Base-by-base conservation (phyloP, 495 filamentous ascomycete genomes). In the Penicillium lividum region DNA sequence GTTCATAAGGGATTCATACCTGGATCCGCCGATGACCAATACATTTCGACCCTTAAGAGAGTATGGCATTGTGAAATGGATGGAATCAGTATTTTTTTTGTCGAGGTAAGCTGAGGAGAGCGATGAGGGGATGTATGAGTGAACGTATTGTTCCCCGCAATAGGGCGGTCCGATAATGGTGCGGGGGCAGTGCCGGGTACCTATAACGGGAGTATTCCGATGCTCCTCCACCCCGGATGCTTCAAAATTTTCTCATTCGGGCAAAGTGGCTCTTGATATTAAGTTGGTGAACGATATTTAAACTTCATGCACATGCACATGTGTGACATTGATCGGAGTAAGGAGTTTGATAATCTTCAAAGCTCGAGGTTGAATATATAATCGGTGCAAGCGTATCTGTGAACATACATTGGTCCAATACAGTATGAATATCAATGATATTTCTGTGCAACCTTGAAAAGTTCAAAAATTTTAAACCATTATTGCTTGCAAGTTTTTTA, bases 1-100 rank as follows among this genome's bases (percentile, higher is more conserved):
- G 16, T 40, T 16, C 28, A n/a, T 16, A 1, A 38, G 22, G 25
- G 22, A 22, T 6, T 60, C 72, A 33, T 75, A 89, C 81, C 84
- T 77, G n/a, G 86, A 88, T 45, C 85, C 87, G 18, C 84, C 88
- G 0, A 85, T 89, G 49, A 92, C 73, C 18, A 91, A 79, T 31
- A 89, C 82, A 63, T 86, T 89, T 45, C 84, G 78, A 43, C 76
- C 79, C 57, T 78, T 79, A 29, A 91, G 76, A 42, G 77, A 74
- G 73, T 90, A 89, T 7, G 84, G 82, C 86, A 90, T 82, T 33
- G 2, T 60, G n/a, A 52, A 42, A 47, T 29, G 27, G 18, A 47
- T 48, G 10, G 30, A n/a, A 40, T 27, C 7, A 11, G 28, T n/a
- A 18, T 11, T 47, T 3, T 5, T 28, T 15, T 3, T 3, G 4